Base-by-base conservation (phyloP, 164 flowering plant species). In the Sextonia rubra region DNA sequence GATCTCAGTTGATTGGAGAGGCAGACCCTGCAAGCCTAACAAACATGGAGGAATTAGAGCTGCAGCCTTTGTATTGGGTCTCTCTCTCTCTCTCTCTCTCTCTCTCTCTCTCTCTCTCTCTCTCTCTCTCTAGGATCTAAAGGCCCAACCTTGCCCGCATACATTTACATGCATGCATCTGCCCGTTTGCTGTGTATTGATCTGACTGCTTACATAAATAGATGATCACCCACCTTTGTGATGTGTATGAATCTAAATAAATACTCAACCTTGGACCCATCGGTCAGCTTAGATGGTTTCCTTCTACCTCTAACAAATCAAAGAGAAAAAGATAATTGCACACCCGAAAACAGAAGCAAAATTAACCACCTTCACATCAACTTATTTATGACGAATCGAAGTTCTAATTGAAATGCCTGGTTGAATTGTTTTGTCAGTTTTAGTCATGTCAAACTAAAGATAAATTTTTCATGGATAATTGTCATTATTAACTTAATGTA, bases 11-110 rank as follows among this genome's bases (percentile, higher is more conserved):
- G 97, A 92, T 81, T 95, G 97, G 97, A 87, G 90, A 85, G 97
- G 98, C 27, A 82, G 90, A 83, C 84, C 96, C 56, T 89, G 89
- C 74, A 80, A 88, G 44, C 86, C 88, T 32, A 73, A 74, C 74
- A 88, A 82, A 61, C 98, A 92, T 86, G 99, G 98, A 27, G 98
- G 98, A 37, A 87, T 88, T 88, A 86, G 71, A 79, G 96, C 99
- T 77, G 97, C 99, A 58, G 77, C 81, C 66, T 92, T 92, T 82
- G 90, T 87, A 78, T 92, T 95, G 66, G 99, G 98, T 89, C 69
- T 68, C 65, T 77, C 73, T 61, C 64, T 71, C 30, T 49, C 62
- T 69, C 73, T 71, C n/a, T 60, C 66, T 60, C 49, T 15, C 69
- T 49, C 64, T 60, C 23, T 26, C 32, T n/a, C 47, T 27, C 15